Percentiles rank a stretch among this genome's conserved stretches.
Conservation (phyloP, 345 rosid species). For the Mangifera indica region DNA sequence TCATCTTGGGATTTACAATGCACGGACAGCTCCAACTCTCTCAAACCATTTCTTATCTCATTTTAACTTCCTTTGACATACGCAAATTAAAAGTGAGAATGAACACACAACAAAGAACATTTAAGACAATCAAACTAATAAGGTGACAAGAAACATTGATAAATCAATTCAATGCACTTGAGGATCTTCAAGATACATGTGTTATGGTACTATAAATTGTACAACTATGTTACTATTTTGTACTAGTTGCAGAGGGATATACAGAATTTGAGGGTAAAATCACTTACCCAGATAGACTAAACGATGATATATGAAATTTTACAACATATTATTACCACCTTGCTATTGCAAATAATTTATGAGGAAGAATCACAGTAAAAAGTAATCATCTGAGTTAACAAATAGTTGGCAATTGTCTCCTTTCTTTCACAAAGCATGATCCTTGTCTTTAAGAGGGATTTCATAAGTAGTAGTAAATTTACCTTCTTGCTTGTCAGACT, state of each 20-base stretch:
- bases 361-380: slow-evolving; percentile 18
- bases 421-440: slow-evolving; percentile 20
- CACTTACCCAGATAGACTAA: slow-evolving; percentile 1
- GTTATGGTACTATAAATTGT: slow-evolving; percentile 24
- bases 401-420: slow-evolving; percentile 19
- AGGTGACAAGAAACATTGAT: background rate
- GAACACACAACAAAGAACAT: too few species aligned
- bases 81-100: too few species aligned
- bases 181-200: slow-evolving; percentile 17
- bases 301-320: slow-evolving; percentile 8
- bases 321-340: slow-evolving; percentile 11
- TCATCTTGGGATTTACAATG: too few species aligned
- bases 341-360: slow-evolving; percentile 13
- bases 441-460: slow-evolving; percentile 23
- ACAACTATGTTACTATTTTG: slow-evolving; percentile 24
- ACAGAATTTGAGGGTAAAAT: slow-evolving; percentile 6
- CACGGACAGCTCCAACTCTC: too few species aligned
- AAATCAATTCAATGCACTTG: background rate
- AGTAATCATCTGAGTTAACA: slow-evolving; percentile 17
- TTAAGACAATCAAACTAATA: too few species aligned
- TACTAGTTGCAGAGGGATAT: slow-evolving; percentile 6
- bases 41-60: too few species aligned
- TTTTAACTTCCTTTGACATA: too few species aligned
- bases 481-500: slow-evolving; percentile 59
- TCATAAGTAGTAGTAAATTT: slow-evolving; percentile 34